phyloP scores from a whole-genome alignment of 2,329 filamentous ascomycete species.

The Lizonia empirigonia region DNA sequence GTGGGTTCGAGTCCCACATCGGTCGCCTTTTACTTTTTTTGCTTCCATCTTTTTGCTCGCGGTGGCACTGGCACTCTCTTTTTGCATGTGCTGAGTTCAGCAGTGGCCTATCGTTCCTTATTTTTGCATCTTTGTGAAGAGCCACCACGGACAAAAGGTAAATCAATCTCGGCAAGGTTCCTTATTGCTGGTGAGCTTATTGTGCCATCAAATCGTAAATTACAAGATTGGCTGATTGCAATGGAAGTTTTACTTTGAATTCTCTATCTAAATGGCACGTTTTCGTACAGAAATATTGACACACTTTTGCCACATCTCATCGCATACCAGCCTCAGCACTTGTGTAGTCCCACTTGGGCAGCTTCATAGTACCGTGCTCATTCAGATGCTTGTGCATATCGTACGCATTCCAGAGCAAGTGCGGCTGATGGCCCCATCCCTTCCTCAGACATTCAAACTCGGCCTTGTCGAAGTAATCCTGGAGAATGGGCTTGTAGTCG shows the following conservation, averaged over 20 bases:
- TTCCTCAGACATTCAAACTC: constrained; percentile 85
- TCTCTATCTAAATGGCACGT: too few relatives aligned
- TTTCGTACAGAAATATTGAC: too few relatives aligned
- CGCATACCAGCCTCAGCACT: constrained; percentile 14
- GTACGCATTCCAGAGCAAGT: constrained; percentile 83
- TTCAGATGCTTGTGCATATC: constrained; percentile 85
- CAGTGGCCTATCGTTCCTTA: too few relatives aligned
- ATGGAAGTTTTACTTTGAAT: too few relatives aligned
- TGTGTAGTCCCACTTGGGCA: constrained; percentile 65
- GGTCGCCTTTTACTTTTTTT: constrained; percentile 13
- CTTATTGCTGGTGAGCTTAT: too few relatives aligned
- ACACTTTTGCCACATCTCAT: neutral
- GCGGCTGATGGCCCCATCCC: constrained; percentile 89
- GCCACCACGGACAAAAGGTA: too few relatives aligned
- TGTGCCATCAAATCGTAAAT: too few relatives aligned
- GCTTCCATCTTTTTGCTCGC: neutral
- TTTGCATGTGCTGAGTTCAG: too few relatives aligned
- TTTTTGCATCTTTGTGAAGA: too few relatives aligned
- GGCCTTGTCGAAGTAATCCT: constrained; percentile 82
- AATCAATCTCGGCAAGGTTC: too few relatives aligned
- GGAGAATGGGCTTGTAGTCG: constrained; percentile 80
- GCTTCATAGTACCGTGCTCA: constrained; percentile 89
- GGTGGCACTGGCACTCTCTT: neutral
- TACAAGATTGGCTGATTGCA: too few relatives aligned
- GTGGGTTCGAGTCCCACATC: constrained; percentile 21